phyloP scores from a whole-genome alignment of 2,329 filamentous ascomycete species.

The Colletotrichum sidae region DNA sequence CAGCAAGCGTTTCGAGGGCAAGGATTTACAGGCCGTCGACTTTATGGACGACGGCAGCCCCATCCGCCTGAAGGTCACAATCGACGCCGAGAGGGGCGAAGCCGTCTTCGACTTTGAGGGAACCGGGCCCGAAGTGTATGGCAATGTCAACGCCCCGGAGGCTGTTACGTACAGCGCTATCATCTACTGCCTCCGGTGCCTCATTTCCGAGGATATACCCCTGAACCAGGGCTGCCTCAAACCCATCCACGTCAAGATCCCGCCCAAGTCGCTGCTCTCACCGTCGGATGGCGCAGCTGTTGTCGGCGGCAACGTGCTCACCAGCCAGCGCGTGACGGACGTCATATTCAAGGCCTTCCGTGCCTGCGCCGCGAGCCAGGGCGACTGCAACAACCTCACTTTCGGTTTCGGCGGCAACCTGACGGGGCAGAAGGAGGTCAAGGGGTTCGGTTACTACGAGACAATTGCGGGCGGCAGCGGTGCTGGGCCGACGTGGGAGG shows the following conservation, averaged over 20 bases:
- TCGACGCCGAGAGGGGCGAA: conserved; percentile 79
- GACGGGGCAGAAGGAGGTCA: conserved; percentile 49
- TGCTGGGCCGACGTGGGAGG: conserved; percentile 68
- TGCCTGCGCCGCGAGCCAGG: conserved; percentile 82
- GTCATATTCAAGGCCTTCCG: conserved; percentile 76
- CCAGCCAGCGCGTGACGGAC: conserved; percentile 57
- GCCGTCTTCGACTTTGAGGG: conserved; percentile 85
- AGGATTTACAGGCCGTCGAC: conserved; percentile 77
- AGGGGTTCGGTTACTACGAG: conserved; percentile 66
- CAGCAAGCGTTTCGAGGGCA: conserved; percentile 75
- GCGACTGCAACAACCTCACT: conserved; percentile 86
- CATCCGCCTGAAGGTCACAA: conserved; percentile 79
- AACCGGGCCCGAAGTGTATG: conserved; percentile 83
- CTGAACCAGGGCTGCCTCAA: conserved; percentile 85
- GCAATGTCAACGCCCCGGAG: conserved; percentile 83
- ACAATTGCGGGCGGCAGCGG: conserved; percentile 75
- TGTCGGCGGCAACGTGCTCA: conserved; percentile 81
- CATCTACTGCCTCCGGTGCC: conserved; percentile 84
- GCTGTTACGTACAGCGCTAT: conserved; percentile 89
- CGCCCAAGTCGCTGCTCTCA: conserved; percentile 77
- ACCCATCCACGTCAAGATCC: conserved; percentile 80
- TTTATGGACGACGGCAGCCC: conserved; percentile 89
- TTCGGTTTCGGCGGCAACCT: conserved; percentile 75
- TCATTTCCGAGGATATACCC: conserved; percentile 85
- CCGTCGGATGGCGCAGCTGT: conserved; percentile 83